phyloP scores from a whole-genome alignment of 352 stramenopile genomes.

The Phytopythium vexans region DNA sequence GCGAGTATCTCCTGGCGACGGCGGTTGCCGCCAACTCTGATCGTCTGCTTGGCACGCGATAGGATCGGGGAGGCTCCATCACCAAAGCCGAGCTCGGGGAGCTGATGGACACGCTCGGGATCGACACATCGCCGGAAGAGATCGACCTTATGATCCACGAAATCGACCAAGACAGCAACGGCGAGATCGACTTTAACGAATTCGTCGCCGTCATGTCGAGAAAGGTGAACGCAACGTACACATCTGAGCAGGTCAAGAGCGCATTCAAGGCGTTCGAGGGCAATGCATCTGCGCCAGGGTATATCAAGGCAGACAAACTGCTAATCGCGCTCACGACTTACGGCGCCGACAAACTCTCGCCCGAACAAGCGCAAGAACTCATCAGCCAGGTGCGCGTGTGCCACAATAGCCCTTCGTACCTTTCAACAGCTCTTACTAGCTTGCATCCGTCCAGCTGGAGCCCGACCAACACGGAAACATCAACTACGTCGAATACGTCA shows the following conservation, averaged over 20 bases:
- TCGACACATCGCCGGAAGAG: slow-evolving; percentile 91
- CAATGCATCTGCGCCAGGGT: slow-evolving; percentile 53
- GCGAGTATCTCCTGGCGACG: too few relatives aligned
- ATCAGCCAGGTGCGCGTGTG: slow-evolving; percentile 69
- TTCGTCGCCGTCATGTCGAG: slow-evolving; percentile 94
- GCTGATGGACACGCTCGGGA: slow-evolving; percentile 92
- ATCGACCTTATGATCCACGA: slow-evolving; percentile 96
- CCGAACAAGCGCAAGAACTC: slow-evolving; percentile 90
- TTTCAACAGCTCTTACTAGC: not conserved
- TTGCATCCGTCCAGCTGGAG: slow-evolving; percentile 66
- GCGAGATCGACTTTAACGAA: slow-evolving; percentile 94
- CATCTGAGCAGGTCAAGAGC: slow-evolving; percentile 89
- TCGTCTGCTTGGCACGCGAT: not conserved
- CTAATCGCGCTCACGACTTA: slow-evolving; percentile 88
- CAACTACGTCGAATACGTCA: slow-evolving; percentile 94
- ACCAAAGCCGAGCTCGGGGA: slow-evolving; percentile 93
- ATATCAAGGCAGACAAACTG: slow-evolving; percentile 86
- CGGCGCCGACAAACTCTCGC: slow-evolving; percentile 86
- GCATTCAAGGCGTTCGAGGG: slow-evolving; percentile 86
- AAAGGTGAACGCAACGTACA: slow-evolving; percentile 94
- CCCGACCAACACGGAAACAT: slow-evolving; percentile 90
- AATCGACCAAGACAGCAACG: slow-evolving; percentile 94
- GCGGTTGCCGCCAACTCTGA: not conserved
- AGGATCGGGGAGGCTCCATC: slow-evolving; percentile 92
- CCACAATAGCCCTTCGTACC: not conserved